Base-by-base conservation (phyloP, 345 rosid species). In the Lenwebbia sp. region DNA sequence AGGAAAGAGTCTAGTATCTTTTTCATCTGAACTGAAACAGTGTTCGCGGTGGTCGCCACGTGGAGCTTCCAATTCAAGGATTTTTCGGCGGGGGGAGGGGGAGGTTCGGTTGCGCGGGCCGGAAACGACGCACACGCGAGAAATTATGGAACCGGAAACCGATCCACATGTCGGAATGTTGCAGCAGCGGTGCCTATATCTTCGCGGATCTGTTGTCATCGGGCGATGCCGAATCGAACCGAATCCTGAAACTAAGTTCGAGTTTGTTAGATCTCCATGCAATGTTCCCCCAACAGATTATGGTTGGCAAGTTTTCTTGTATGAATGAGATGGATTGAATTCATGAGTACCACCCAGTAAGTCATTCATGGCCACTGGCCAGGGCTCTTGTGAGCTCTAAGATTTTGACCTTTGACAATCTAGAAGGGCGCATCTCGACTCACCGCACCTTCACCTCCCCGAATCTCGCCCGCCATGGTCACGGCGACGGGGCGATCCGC, bases 271-370 rank as follows among this genome's bases (percentile, higher is more conserved):
- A 70, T 30, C 41, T 30, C 21, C 25, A 19, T 1, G 6, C 13
- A 0, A 70, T 10, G 3, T 1, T 7, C 19, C 3, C 6, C 54
- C 25, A 0, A 33, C 3, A 0, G 0, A 4, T 5, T 4, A 9
- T 33, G 25, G 19, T 17, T 3, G 0, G 47, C 1, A 0, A 33
- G 6, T 8, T 33, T 9, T 17, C 23, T 33, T 65, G 10, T 3
- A 15, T 0, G 1, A 30, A 15, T 19, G 15, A 5, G 26, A 26
- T 5, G 23, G 13, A 19, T 65, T 65, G 44, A 4, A 70, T 17
- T 70, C 13, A 1, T 0, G 13, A 33, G 25, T 33, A 54, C 10
- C 56, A 54, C 23, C 56, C 56, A 6, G 21, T 7, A 30, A 28
- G 23, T 1, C 5, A 65, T 33, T 17, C 10, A 4, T 30, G 41